Base-by-base conservation (phyloP, 2,329 filamentous ascomycete genomes). In the Colletotrichum caudatum region DNA sequence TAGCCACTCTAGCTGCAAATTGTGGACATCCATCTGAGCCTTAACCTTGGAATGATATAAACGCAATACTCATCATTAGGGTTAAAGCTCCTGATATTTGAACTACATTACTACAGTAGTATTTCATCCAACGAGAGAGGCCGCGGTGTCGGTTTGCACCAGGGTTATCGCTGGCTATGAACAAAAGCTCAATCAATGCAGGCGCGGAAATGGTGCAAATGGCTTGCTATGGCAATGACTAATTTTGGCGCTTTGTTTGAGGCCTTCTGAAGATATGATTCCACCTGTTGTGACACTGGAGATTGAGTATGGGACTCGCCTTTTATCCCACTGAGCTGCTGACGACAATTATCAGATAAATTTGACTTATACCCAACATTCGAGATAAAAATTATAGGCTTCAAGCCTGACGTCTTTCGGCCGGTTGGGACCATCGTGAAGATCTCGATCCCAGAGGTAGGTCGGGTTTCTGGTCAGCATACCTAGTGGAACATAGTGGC, bases 61-160 rank as follows among this genome's bases (percentile, higher is more conserved):
- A 18, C 20, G 23, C 11, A 7, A 33, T 14, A 35, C 20, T 11
- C 23, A 74, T 62, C 64, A 74, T 75, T 1, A 73, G 71, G 2
- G 76, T 75, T 1, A 76, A 56, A 77, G 35, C 75, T 75, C 69
- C 69, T 75, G 1, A 76, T 73, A 29, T 29, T 29, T 3, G 5
- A 29, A 29, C 2, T 29, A 29, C 2, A 3, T 4, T 4, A 2
- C 75, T 74, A 74, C 74, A 75, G 39, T 75, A 74, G 51, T 75
- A 74, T 51, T 75, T 74, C 74, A 73, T 75, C 72, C 74, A 76
- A 11, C 76, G 56, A 74, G 56, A 74, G 37, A 77, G 76, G 1
- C 76, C 76, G n/a, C 75, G 74, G 26, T 76, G 74, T 74, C 74
- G 74, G 54, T 75, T 76, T n/a, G 74, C 73, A 44, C 75, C 74